These are phyloP conservation scores for Suhomyces kilbournensis DNA, from an alignment of 805 yeast species.

Conservation along the genomic window DNA sequence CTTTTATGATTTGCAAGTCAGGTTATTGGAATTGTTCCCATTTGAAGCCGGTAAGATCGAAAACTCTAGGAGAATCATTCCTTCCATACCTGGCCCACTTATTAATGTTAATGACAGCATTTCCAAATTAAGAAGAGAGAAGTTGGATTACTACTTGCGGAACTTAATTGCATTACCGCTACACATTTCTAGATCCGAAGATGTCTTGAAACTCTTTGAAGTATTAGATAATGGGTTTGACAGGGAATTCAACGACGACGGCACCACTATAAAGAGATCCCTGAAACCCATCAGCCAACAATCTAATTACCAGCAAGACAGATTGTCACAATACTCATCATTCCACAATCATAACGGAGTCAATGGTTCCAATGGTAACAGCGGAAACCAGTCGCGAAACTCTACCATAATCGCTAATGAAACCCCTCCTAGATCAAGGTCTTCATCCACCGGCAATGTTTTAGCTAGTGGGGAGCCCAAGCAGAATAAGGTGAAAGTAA, in stretches of 20 bases:
- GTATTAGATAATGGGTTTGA: constrained; percentile 60
- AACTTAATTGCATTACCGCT: constrained; percentile 69
- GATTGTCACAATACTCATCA: constrained; percentile 50
- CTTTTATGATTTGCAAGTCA: constrained; percentile 90
- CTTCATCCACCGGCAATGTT: constrained; percentile 11
- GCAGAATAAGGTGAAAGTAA: constrained; percentile 52
- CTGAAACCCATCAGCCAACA: constrained; percentile 39
- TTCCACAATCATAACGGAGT: constrained; percentile 15
- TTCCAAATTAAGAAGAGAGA: constrained; percentile 52
- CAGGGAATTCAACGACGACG: constrained; percentile 35
- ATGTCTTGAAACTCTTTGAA: constrained; percentile 70
- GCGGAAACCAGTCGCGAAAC: constrained; percentile 9
- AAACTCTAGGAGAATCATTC: constrained; percentile 74
- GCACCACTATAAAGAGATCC: constrained; percentile 16
- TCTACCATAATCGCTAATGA: constrained; percentile 12
- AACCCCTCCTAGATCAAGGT: constrained; percentile 21
- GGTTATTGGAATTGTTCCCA: constrained; percentile 78
- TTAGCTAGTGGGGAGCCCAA: constrained; percentile 11
- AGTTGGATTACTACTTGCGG: constrained; percentile 50
- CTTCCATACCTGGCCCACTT: constrained; percentile 95
- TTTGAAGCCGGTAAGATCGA: constrained; percentile 87
- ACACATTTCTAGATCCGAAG: constrained; percentile 66
- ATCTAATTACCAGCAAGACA: constrained; percentile 48
- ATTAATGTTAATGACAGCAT: constrained; percentile 80
- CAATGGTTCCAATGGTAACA: constrained; percentile 2